Evolutionary conservation across 257 asterid species (phyloP).

Genomic region (Lycium barbarum): DNA sequence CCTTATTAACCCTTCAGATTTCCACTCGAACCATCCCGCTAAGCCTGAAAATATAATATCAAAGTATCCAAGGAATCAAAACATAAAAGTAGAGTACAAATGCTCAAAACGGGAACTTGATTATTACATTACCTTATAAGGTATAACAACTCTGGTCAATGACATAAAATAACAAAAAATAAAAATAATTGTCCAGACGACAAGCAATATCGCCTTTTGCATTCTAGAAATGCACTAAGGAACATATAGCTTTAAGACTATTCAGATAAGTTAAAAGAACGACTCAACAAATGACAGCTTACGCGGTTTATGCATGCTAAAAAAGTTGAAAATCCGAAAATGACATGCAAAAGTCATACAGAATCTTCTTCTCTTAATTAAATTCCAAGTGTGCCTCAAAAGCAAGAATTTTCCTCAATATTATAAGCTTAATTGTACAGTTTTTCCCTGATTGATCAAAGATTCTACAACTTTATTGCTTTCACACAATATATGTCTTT

Average conservation of each 20-base stretch:
- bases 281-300: background rate
- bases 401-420: background rate
- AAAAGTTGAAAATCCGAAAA: background rate
- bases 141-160: background rate
- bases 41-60: too few species aligned
- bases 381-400: background rate
- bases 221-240: background rate
- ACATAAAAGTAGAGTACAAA: too few species aligned
- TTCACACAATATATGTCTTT: conserved; percentile 13
- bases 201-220: background rate
- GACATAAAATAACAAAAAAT: background rate
- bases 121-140: background rate
- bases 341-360: conserved; percentile 16
- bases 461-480: background rate
- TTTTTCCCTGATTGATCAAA: background rate
- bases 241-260: background rate
- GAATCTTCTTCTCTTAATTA: background rate
- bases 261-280: background rate
- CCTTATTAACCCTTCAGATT: too few species aligned
- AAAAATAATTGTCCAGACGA: background rate
- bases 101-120: too few species aligned
- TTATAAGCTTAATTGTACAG: background rate
- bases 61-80: too few species aligned
- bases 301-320: background rate
- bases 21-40: too few species aligned